phyloP scores from a whole-genome alignment of 495 filamentous ascomycete species.

The Astrocystis sublimbata region DNA sequence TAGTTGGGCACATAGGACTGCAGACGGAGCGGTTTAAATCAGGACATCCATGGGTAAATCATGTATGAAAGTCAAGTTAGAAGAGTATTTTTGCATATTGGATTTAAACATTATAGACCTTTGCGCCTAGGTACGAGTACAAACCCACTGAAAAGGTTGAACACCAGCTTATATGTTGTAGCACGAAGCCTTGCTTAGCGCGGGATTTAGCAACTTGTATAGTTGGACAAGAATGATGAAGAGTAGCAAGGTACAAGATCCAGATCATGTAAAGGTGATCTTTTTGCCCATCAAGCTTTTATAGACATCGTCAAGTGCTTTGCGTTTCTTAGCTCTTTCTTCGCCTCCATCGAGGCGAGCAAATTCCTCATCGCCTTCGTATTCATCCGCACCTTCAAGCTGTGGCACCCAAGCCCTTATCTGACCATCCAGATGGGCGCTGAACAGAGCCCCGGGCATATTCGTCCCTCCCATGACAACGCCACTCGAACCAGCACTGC shows the following conservation, averaged over 20 bases:
- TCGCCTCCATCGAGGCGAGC: conserved; percentile 32
- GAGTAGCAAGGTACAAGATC: too few relatives aligned
- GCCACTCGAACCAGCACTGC: conserved; percentile 40
- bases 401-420: conserved; percentile 60
- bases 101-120: too few relatives aligned
- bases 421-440: conserved; percentile 59
- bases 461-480: conserved; percentile 44
- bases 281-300: conserved; percentile 53
- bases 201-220: neutral
- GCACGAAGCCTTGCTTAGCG: neutral
- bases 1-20: too few relatives aligned
- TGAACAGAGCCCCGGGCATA: conserved; percentile 54
- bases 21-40: too few relatives aligned
- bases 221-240: too few relatives aligned
- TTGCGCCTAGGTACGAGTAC: neutral
- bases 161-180: neutral
- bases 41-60: too few relatives aligned
- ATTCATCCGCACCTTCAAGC: conserved; percentile 48
- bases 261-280: conserved; percentile 49
- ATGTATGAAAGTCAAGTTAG: too few relatives aligned
- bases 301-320: conserved; percentile 62
- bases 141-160: neutral
- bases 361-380: conserved; percentile 45
- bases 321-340: conserved; percentile 53
- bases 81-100: too few relatives aligned